Percentiles rank a stretch among this genome's conserved stretches.
Conservation (phyloP, 2,329 filamentous ascomycete genomes). For the Arthrobotrys pseudoclavata region DNA sequence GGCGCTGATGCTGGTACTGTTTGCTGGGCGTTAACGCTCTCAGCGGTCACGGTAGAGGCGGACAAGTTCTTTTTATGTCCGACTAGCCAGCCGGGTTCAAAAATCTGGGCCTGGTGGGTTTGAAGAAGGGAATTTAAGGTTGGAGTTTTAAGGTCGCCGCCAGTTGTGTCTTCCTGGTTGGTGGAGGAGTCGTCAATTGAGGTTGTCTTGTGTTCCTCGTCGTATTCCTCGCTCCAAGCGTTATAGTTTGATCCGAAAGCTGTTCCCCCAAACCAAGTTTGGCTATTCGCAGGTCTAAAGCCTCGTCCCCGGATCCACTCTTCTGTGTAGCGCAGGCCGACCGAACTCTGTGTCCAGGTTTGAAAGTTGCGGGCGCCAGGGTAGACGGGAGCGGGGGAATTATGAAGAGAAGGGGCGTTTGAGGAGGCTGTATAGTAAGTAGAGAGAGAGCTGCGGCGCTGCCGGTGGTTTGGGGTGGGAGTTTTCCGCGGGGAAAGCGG, state of each 20-base stretch:
- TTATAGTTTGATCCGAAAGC: conserved; percentile 46
- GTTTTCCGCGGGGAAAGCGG: conserved; percentile 44
- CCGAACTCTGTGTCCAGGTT: conserved; percentile 51
- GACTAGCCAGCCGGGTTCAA: conserved; percentile 55
- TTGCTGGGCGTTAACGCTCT: conserved; percentile 47
- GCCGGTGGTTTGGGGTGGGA: conserved; percentile 54
- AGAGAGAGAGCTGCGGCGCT: conserved; percentile 52
- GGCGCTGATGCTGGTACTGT: not conserved
- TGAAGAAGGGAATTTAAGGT: conserved; percentile 51
- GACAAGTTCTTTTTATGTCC: conserved; percentile 53
- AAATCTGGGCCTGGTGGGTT: conserved; percentile 42
- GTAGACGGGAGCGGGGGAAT: conserved; percentile 42
- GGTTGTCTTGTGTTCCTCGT: conserved; percentile 45
- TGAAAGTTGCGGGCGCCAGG: conserved; percentile 37
- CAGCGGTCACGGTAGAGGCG: conserved; percentile 56
- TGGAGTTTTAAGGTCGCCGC: conserved; percentile 51
- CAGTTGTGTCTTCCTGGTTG: conserved; percentile 37
- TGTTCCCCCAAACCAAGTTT: conserved; percentile 58
- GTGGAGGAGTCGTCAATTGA: conserved; percentile 43
- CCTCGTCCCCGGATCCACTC: conserved; percentile 59
- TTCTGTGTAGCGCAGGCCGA: conserved; percentile 54
- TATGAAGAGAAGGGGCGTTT: conserved; percentile 54
- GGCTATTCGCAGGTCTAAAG: conserved; percentile 55
- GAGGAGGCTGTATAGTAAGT: conserved; percentile 59
- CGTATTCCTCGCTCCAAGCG: conserved; percentile 25